These are phyloP conservation scores for Babesia ovis DNA, from an alignment of 169 alveolate species.

Conservation along the genomic window DNA sequence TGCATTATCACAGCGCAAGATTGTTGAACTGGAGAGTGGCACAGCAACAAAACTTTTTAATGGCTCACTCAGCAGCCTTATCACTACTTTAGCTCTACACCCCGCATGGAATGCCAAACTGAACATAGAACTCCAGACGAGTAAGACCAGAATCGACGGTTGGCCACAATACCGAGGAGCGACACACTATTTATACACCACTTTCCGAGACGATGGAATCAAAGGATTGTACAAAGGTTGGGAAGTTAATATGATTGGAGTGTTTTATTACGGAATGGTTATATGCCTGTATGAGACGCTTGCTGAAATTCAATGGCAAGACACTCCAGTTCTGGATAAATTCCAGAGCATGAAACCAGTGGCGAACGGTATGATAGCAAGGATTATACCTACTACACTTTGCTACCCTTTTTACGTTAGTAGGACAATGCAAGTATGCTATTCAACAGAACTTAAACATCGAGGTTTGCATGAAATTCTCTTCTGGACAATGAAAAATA, in stretches of 20 bases:
- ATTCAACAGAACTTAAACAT: conserved; percentile 43
- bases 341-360: conserved; percentile 35
- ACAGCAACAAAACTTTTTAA: conserved; percentile 18
- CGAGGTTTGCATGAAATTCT: conserved; percentile 16
- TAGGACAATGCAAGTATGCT: conserved; percentile 60
- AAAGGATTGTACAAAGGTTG: conserved; percentile 44
- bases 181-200: conserved; percentile 27
- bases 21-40: conserved; percentile 16
- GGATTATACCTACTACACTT: conserved; percentile 46
- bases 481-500: conserved; percentile 43
- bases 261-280: conserved; percentile 37
- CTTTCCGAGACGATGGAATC: conserved; percentile 33
- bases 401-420: conserved; percentile 65
- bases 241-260: conserved; percentile 36
- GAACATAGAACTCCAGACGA: conserved; percentile 53
- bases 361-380: conserved; percentile 51
- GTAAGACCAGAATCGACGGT: conserved; percentile 53
- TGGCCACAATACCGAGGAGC: conserved; percentile 71
- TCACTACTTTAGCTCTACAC: conserved; percentile 53
- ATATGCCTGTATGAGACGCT: conserved; percentile 58
- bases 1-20: conserved; percentile 32
- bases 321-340: background rate
- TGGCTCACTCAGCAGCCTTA: conserved; percentile 45
- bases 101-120: conserved; percentile 68
- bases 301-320: conserved; percentile 23